Base-by-base conservation (phyloP, 1,284 basidiomycete species). In the Trichosporon sp. region DNA sequence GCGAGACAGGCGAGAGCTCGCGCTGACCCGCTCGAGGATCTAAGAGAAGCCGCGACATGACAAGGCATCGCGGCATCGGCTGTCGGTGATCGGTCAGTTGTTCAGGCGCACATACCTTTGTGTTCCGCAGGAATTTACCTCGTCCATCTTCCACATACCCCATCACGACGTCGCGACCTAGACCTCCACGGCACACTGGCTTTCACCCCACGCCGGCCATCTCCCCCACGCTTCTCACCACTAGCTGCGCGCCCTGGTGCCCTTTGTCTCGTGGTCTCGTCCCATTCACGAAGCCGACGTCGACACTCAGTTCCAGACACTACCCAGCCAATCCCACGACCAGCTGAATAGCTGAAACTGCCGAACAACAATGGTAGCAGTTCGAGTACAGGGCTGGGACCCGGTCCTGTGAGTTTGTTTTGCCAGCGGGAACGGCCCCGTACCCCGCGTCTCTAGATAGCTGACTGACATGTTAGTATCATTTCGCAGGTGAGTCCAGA, bases 361-460 rank as follows among this genome's bases (percentile, higher is more conserved):
- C 16, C 19, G 16, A 7, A 37, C 40, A 44, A 21, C 40, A n/a
- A 57, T 36, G 32, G 33, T 36, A 34, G 37, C 58, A 40, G 76
- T 79, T 73, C 66, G 80, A 10, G 74, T 81, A 16, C 80, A 81
- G 67, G 80, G 80, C 33, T 81, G 80, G 79, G 80, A 81, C 68
- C 80, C 80, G 1, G 72, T 81, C 4, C 67, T 81, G 79, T 79
- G 62, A 75, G 78, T 69, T 3, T n/a, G n/a, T n/a, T n/a, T n/a
- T n/a, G n/a, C n/a, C n/a, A n/a, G n/a, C n/a, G n/a, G n/a, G n/a
- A n/a, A n/a, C n/a, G n/a, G n/a, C n/a, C n/a, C n/a, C n/a, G n/a
- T n/a, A n/a, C n/a, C n/a, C n/a, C n/a, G n/a, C n/a, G n/a, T n/a
- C n/a, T n/a, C n/a, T n/a, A n/a, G n/a, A n/a, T n/a, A n/a, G n/a